phyloP scores from a whole-genome alignment of 2,329 filamentous ascomycete species.

The Alternaria conjuncta region DNA sequence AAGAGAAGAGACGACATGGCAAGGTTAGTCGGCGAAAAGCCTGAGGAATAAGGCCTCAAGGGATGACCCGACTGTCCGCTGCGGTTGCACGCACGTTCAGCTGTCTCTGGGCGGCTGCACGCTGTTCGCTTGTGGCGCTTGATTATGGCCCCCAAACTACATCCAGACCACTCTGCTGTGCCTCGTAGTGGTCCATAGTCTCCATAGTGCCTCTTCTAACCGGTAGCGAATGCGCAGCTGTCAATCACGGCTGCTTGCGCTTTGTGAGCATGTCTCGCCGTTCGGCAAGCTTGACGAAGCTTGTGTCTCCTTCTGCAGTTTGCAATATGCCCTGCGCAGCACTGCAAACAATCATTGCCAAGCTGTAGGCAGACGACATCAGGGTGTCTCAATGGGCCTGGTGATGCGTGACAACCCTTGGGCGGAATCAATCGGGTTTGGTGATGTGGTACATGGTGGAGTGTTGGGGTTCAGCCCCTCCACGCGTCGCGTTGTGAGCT shows the following conservation, averaged over 20 bases:
- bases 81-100: slow-evolving; percentile 11
- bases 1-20: neutral
- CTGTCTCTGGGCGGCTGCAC: slow-evolving; percentile 12
- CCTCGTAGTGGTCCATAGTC: neutral
- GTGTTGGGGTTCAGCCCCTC: neutral
- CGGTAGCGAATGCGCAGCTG: neutral
- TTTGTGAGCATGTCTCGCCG: slow-evolving; percentile 1
- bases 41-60: slow-evolving; percentile 4
- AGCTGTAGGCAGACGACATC: neutral
- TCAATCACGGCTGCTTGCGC: slow-evolving; percentile 1
- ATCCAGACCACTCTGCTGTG: slow-evolving; percentile 3
- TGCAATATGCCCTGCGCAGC: neutral
- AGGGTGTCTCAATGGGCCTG: neutral
- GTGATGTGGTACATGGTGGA: slow-evolving; percentile 2
- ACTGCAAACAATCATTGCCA: neutral
- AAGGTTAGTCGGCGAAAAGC: neutral
- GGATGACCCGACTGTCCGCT: neutral
- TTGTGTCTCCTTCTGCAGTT: neutral
- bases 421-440: slow-evolving; percentile 1
- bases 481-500: slow-evolving; percentile 1
- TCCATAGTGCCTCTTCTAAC: neutral
- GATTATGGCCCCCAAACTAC: slow-evolving; percentile 10
- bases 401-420: neutral
- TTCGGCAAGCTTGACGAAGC: neutral
- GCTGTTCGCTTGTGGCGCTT: slow-evolving; percentile 15